Percentiles rank a stretch among this genome's conserved stretches.
phyloP scores from a whole-genome alignment of 1,139 yeast genomes.

The Pichia norvegensis region DNA sequence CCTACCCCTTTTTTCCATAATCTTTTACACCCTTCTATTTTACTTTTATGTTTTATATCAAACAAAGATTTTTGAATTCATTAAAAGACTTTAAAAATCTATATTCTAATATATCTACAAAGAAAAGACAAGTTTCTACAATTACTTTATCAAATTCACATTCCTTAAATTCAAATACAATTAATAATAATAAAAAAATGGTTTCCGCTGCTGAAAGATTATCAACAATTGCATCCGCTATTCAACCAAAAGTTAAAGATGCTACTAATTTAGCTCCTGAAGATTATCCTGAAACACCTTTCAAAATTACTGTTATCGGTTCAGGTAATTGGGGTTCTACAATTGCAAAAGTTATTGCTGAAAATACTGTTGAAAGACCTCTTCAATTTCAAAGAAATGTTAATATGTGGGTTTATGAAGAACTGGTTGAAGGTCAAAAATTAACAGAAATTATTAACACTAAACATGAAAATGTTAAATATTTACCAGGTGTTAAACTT shows the following conservation, averaged over 20 bases:
- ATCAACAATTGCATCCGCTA: conserved; percentile 17
- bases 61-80: not conserved
- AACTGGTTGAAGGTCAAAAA: conserved; percentile 58
- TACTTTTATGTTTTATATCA: conserved; percentile 1
- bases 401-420: conserved; percentile 94
- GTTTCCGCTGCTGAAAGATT: conserved; percentile 25
- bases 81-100: not conserved
- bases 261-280: conserved; percentile 18
- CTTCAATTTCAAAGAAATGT: conserved; percentile 60
- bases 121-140: not conserved
- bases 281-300: conserved; percentile 24
- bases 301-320: conserved; percentile 55
- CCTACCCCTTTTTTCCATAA: not conserved
- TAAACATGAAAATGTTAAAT: conserved; percentile 81
- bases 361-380: conserved; percentile 65
- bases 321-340: conserved; percentile 95
- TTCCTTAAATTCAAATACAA: not conserved
- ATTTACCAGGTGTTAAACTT: conserved; percentile 71
- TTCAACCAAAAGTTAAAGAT: conserved; percentile 11
- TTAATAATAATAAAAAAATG: conserved; percentile 5
- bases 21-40: not conserved
- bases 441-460: conserved; percentile 83
- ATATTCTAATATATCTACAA: not conserved
- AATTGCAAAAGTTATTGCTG: conserved; percentile 87
- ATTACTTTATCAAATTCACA: not conserved